Base-by-base conservation (phyloP, 345 rosid species). In the sweet orange (Citrus sinensis) region DNA sequence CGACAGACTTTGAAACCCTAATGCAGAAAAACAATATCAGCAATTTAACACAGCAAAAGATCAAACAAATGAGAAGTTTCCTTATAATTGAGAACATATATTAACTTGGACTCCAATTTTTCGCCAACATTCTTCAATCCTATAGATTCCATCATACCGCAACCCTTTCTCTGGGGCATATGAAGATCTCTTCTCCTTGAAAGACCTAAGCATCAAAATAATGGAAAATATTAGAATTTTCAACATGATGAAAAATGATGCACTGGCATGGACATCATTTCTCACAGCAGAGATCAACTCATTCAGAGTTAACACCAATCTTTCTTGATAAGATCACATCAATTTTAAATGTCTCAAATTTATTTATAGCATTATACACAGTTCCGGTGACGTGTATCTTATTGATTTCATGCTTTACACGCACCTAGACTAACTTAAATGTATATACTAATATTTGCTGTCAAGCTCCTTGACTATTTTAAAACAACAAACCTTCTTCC, bases 71-170 rank as follows among this genome's bases (percentile, higher is more conserved):
- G n/a, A 30, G 55, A n/a, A 79, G 56, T 37, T 76, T 56, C 8
- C 9, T 35, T 54, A 16, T 9, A 9, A 54, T 37, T 24, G 79
- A 55, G 6, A 16, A n/a, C 25, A 35, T 2, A 27, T 56, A 54
- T 67, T 66, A 79, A 92, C 93, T 74, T 86, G 92, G 25, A 74
- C 74, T 70, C 93, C 92, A 76, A 71, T 88, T 81, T 93, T 93
- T 24, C 83, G 78, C 94, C 97, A 93, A 56, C 95, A 91, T 73
- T 88, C 89, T 78, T 91, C 94, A 19, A 93, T 85, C 75, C 96
- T 84, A 65, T 91, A 91, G 49, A 90, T 74, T 14, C 96, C 98
- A 59, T 93, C 94, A 82, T 91, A 93, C 62, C 96, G 83, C 29
- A 89, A 84, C 16, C 91, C 93, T n/a, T 70, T 63, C 83, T 83